Percentiles rank a stretch among this genome's conserved stretches.
Conservation (phyloP, 345 rosid species). For the Microcos paniculata region DNA sequence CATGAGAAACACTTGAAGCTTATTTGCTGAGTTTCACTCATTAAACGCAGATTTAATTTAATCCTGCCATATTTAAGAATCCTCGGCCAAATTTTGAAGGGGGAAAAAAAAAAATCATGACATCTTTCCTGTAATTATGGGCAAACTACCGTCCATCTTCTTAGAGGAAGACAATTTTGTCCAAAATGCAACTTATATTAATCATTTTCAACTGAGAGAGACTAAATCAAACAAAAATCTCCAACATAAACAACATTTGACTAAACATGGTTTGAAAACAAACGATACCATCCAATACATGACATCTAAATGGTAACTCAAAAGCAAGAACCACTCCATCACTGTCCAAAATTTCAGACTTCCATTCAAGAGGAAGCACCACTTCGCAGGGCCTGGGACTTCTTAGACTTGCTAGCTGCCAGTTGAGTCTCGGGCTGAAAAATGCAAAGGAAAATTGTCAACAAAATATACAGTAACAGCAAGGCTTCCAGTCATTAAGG, state of each 20-base stretch:
- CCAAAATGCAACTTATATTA: neutral
- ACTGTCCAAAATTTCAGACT: neutral
- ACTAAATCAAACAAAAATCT: constrained; percentile 4
- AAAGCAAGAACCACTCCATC: neutral
- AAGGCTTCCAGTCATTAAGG: neutral
- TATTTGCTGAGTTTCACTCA: too few species aligned
- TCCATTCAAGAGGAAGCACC: constrained; percentile 32
- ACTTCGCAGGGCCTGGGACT: constrained; percentile 42
- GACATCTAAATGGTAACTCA: constrained; percentile 23
- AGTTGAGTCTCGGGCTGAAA: constrained; percentile 86
- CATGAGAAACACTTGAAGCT: too few species aligned
- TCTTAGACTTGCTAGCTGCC: constrained; percentile 74
- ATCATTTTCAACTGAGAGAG: neutral
- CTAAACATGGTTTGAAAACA: constrained; percentile 20
- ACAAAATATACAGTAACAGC: neutral
- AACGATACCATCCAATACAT: constrained; percentile 10
- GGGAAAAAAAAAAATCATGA: too few species aligned
- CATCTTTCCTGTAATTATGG: too few species aligned
- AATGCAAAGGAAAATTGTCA: neutral
- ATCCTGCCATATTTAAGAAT: too few species aligned
- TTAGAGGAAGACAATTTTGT: neutral
- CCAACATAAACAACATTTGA: constrained; percentile 7
- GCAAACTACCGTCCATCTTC: neutral
- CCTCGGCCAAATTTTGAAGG: too few species aligned
- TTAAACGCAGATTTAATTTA: too few species aligned